phyloP scores from a whole-genome alignment of 1,284 basidiomycete genomes.

The Heterobasidion irregulare region DNA sequence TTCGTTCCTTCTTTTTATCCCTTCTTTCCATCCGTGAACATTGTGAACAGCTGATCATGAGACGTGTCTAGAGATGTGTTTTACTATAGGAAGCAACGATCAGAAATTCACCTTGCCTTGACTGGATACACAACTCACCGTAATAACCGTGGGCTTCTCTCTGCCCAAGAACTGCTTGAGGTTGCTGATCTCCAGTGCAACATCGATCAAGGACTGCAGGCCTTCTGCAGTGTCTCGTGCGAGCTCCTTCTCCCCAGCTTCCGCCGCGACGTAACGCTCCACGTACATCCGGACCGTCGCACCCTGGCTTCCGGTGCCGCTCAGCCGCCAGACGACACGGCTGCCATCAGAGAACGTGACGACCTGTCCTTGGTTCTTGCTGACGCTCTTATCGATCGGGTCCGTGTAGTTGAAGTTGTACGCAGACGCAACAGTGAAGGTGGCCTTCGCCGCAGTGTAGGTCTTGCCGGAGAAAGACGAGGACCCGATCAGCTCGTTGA shows the following conservation, averaged over 20 bases:
- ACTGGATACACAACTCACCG: slow-evolving; percentile 39
- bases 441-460: slow-evolving; percentile 58
- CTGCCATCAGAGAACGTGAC: slow-evolving; percentile 88
- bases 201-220: slow-evolving; percentile 91
- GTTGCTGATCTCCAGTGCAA: slow-evolving; percentile 79
- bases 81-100: no score
- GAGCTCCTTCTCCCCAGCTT: slow-evolving; percentile 71
- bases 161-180: slow-evolving; percentile 82
- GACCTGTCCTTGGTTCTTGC: slow-evolving; percentile 94
- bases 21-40: not conserved
- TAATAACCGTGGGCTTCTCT: slow-evolving; percentile 94
- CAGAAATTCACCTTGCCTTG: no score
- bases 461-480: slow-evolving; percentile 60
- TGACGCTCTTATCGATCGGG: slow-evolving; percentile 91
- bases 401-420: slow-evolving; percentile 96
- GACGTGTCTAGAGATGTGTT: no score
- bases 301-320: slow-evolving; percentile 92
- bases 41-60: not conserved
- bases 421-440: slow-evolving; percentile 74
- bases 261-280: slow-evolving; percentile 80
- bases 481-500: slow-evolving; percentile 67
- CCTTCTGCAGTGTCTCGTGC: slow-evolving; percentile 78
- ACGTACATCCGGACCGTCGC: slow-evolving; percentile 93
- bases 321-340: slow-evolving; percentile 91
- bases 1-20: not conserved